Evolutionary conservation across 2,329 filamentous ascomycete genomes (phyloP).

Genomic region (Ceratocystis alfenasii): DNA sequence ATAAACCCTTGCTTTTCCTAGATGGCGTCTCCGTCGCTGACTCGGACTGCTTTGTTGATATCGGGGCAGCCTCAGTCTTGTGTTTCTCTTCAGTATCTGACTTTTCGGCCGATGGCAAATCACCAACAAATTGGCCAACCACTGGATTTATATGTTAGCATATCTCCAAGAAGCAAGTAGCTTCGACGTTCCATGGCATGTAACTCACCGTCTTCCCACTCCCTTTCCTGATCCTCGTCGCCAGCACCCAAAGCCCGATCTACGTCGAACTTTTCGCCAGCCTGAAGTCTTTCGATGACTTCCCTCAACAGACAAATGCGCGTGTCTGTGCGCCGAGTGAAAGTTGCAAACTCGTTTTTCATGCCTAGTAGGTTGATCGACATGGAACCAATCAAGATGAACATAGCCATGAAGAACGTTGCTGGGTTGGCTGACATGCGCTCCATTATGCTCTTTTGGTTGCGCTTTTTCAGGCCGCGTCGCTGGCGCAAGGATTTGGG

Average conservation of each 20-base stretch:
- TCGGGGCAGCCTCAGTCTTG: conserved; percentile 27
- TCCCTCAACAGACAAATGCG: conserved; percentile 67
- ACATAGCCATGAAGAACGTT: conserved; percentile 71
- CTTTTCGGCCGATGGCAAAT: conserved; percentile 31
- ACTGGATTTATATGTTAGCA: conserved; percentile 34
- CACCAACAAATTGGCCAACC: conserved; percentile 40
- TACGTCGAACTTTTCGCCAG: conserved; percentile 71
- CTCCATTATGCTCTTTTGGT: conserved; percentile 25
- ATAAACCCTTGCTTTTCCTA: conserved; percentile 28
- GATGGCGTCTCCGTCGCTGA: conserved; percentile 24
- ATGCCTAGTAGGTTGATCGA: conserved; percentile 83
- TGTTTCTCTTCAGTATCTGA: conserved; percentile 34
- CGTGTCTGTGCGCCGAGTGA: conserved; percentile 63
- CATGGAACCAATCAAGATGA: conserved; percentile 83
- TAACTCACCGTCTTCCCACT: conserved; percentile 72
- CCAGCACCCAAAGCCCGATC: conserved; percentile 71
- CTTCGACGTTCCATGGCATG: not conserved
- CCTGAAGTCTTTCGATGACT: conserved; percentile 57
- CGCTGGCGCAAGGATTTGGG: conserved; percentile 49
- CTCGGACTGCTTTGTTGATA: conserved; percentile 10
- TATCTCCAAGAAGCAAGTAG: not conserved
- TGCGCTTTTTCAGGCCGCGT: not conserved
- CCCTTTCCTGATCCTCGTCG: conserved; percentile 58
- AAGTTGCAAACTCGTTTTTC: conserved; percentile 61
- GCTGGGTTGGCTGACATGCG: conserved; percentile 49